These are phyloP conservation scores for Alnus glutinosa DNA, from an alignment of 306 rosid species.

Conservation along the genomic window DNA sequence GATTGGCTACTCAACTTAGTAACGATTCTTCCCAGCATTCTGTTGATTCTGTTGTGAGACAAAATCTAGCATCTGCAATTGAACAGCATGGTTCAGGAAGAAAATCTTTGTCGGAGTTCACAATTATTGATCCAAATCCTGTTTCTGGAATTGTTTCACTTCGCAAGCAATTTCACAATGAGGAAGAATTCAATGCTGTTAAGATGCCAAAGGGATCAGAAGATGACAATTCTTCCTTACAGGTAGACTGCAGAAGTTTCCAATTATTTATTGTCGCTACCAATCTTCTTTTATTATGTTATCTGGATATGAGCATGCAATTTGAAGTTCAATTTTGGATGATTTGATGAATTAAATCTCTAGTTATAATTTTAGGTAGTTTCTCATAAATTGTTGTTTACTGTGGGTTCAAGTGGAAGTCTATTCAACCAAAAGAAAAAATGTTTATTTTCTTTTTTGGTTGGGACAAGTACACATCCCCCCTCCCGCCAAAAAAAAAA, in stretches of 20 bases:
- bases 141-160: conserved; percentile 62
- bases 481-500: no score
- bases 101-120: conserved; percentile 77
- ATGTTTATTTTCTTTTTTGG: background rate
- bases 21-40: conserved; percentile 59
- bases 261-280: conserved; percentile 8
- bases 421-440: background rate
- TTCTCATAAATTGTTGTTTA: background rate
- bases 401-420: background rate
- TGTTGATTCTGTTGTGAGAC: conserved; percentile 62
- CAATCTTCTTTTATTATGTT: background rate
- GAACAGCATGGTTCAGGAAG: conserved; percentile 89
- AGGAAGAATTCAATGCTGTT: conserved; percentile 58
- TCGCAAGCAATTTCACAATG: conserved; percentile 68
- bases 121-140: conserved; percentile 50
- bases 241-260: conserved; percentile 42
- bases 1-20: conserved; percentile 56
- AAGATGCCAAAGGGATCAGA: conserved; percentile 62
- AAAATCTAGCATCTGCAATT: conserved; percentile 74
- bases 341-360: background rate
- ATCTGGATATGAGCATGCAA: background rate
- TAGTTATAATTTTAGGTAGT: background rate
- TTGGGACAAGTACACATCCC: no score
- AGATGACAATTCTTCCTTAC: conserved; percentile 55
- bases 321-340: background rate